These are phyloP conservation scores for Trypanosoma vivax DNA, from an alignment of 208 protist species.

Conservation along the genomic window DNA sequence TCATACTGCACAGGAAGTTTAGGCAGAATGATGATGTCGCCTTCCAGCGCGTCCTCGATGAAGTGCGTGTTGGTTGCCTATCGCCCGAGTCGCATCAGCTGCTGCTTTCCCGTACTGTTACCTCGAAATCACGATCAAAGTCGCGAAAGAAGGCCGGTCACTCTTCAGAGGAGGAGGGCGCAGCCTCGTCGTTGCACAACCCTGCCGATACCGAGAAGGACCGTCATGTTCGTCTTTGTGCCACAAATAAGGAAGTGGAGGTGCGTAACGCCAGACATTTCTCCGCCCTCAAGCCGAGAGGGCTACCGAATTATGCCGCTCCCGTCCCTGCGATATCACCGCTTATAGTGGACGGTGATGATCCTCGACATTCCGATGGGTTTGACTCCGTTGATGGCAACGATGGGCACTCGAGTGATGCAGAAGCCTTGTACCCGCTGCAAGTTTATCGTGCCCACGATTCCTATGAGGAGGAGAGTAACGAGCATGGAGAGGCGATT, in stretches of 20 bases:
- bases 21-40: conserved; percentile 31
- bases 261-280: conserved; percentile 54
- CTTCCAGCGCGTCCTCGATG: conserved; percentile 52
- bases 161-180: background rate
- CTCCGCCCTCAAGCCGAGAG: conserved; percentile 27
- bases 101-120: conserved; percentile 16
- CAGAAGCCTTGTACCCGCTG: conserved; percentile 13
- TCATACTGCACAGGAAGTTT: conserved; percentile 34
- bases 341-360: background rate
- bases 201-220: background rate
- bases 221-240: conserved; percentile 48
- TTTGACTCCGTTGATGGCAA: too few species aligned
- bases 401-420: background rate
- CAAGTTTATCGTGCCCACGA: conserved; percentile 30
- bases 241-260: conserved; percentile 65
- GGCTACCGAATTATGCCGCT: background rate
- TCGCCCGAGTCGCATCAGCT: conserved; percentile 13
- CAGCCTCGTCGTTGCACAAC: background rate
- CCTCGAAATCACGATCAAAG: background rate
- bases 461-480: conserved; percentile 12
- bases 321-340: background rate
- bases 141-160: background rate
- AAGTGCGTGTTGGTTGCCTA: conserved; percentile 45
- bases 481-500: background rate
- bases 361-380: too few species aligned